Conservation (phyloP, 2,329 filamentous ascomycete genomes). For the Fusarium abutilonis region DNA sequence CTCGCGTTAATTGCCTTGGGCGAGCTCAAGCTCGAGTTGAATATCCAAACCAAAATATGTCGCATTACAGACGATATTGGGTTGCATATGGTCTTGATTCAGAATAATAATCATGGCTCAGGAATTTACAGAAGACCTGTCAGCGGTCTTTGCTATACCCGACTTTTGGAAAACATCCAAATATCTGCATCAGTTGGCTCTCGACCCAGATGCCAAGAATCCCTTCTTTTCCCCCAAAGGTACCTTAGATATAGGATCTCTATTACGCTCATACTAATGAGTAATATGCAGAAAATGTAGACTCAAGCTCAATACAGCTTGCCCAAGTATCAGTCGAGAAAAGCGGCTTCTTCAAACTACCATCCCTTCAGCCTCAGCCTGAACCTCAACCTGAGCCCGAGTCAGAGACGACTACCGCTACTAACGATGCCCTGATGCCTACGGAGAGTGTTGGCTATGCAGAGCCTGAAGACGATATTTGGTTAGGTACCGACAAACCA, state of each 20-base stretch:
- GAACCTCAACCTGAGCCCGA: conserved; percentile 17
- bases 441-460: conserved; percentile 12
- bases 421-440: conserved; percentile 10
- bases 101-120: conserved; percentile 43
- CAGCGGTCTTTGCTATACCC: conserved; percentile 71
- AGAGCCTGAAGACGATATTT: conserved; percentile 50
- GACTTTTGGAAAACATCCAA: conserved; percentile 67
- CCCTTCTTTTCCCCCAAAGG: conserved; percentile 58
- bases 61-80: conserved; percentile 23
- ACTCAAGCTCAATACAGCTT: conserved; percentile 34
- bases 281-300: conserved; percentile 6
- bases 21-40: conserved; percentile 5
- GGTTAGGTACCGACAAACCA: conserved; percentile 56
- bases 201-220: conserved; percentile 27
- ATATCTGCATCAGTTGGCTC: conserved; percentile 53
- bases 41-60: conserved; percentile 8
- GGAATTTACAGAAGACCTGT: conserved; percentile 55
- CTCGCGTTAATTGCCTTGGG: conserved; percentile 30
- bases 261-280: conserved; percentile 2
- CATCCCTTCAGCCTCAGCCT: conserved; percentile 28
- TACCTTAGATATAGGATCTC: conserved; percentile 21
- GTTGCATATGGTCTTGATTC: neutral
- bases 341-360: conserved; percentile 49
- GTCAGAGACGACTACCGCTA: conserved; percentile 12
- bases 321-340: conserved; percentile 36